A percentile compares a stretch with the other conserved stretches of the same genome.
These are phyloP conservation scores for Coemansia sp. DNA, from an alignment of 192 early-diverging fungal species.

Conservation along the genomic window DNA sequence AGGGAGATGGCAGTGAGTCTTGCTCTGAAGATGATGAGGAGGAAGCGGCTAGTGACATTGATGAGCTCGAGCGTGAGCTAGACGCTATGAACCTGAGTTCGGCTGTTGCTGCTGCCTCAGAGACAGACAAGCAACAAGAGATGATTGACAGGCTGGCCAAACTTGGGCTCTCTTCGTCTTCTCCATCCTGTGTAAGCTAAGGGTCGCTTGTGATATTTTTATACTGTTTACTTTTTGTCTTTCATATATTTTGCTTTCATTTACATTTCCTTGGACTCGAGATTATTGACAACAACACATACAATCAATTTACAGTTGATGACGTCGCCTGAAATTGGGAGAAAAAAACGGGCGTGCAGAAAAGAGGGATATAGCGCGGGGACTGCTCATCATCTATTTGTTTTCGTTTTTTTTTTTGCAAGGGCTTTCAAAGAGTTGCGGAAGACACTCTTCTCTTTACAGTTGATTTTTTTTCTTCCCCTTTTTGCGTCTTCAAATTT, in stretches of 20 bases:
- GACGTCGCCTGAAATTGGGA: background rate
- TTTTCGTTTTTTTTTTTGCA: background rate
- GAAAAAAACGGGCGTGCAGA: background rate
- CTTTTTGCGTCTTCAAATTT: background rate
- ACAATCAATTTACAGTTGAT: background rate
- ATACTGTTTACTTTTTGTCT: background rate
- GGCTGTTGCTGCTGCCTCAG: background rate
- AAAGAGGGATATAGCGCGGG: background rate
- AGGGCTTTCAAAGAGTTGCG: background rate
- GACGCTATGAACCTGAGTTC: constrained; percentile 36
- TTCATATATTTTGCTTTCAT: background rate
- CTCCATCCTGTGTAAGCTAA: constrained; percentile 16
- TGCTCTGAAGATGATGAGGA: background rate
- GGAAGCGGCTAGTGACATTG: constrained; percentile 24
- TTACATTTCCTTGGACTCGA: background rate
- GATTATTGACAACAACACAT: background rate
- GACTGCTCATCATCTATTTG: background rate
- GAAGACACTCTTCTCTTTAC: background rate
- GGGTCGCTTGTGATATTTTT: background rate
- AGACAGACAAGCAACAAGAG: constrained; percentile 20
- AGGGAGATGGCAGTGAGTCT: background rate
- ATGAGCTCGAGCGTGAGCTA: constrained; percentile 50
- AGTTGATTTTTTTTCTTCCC: background rate
- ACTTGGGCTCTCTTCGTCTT: constrained; percentile 36
- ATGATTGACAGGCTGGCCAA: constrained; percentile 41